These are phyloP conservation scores for Penicillium longicatenatum DNA, from an alignment of 495 filamentous ascomycete species.

Conservation along the genomic window DNA sequence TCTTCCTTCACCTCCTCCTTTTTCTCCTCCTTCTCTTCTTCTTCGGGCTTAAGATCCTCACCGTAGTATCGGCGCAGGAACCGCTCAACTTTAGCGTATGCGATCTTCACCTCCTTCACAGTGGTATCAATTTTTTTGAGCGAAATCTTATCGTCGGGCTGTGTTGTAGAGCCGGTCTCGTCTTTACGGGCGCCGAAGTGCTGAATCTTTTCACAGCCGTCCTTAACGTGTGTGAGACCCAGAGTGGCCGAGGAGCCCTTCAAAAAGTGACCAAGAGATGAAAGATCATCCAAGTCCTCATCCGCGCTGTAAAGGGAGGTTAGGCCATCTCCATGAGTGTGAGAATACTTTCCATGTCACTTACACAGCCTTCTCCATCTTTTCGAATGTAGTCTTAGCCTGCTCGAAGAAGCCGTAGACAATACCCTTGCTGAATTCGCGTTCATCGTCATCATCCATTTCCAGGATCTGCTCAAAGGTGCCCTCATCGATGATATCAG, in stretches of 20 bases:
- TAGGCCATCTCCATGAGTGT: conserved; percentile 6
- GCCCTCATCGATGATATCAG: conserved; percentile 71
- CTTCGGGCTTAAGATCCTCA: conserved; percentile 32
- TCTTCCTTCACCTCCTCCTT: conserved; percentile 14
- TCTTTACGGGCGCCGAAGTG: conserved; percentile 82
- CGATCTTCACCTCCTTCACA: conserved; percentile 68
- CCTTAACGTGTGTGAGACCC: conserved; percentile 87
- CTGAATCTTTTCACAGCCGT: conserved; percentile 94
- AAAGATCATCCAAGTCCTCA: conserved; percentile 70
- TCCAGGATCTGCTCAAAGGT: conserved; percentile 96
- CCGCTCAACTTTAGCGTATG: conserved; percentile 74
- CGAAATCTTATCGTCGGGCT: conserved; percentile 62
- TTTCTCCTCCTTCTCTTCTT: conserved; percentile 16
- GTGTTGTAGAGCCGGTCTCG: conserved; percentile 66
- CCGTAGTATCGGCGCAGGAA: conserved; percentile 73
- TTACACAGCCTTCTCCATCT: conserved; percentile 85
- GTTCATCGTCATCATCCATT: conserved; percentile 87
- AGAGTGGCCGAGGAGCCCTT: conserved; percentile 98
- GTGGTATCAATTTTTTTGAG: conserved; percentile 69
- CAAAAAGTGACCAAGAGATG: conserved; percentile 87
- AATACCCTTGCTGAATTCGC: conserved; percentile 80
- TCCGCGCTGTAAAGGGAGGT: conserved; percentile 50
- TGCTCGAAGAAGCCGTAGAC: conserved; percentile 93
- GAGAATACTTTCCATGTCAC: conserved; percentile 29
- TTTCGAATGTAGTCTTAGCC: conserved; percentile 78